A percentile compares a stretch with the other conserved stretches of the same genome.
Evolutionary conservation across 2,329 filamentous ascomycete genomes (phyloP).

Genomic region (Fusarium duplospermum): DNA sequence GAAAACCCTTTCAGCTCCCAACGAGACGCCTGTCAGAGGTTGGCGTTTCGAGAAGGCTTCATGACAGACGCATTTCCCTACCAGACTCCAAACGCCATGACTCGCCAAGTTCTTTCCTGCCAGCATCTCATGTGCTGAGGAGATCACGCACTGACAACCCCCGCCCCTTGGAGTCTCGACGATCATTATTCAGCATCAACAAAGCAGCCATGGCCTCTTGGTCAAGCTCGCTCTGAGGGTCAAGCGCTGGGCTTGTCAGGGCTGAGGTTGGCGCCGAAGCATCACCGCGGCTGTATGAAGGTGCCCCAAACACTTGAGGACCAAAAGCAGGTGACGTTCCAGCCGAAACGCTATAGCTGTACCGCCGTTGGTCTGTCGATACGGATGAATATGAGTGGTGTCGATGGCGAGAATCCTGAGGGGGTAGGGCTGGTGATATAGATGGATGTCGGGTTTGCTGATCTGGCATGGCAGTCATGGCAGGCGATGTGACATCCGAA

Average conservation of each 20-base stretch:
- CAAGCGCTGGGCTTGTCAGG: constrained; percentile 68
- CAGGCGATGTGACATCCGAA: constrained; percentile 62
- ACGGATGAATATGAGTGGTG: constrained; percentile 67
- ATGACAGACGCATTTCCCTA: not conserved
- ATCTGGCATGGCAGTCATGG: constrained; percentile 51
- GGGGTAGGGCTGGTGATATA: constrained; percentile 62
- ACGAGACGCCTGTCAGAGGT: not conserved
- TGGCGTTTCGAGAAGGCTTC: constrained; percentile 14
- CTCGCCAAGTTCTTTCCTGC: not conserved
- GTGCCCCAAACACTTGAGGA: constrained; percentile 54
- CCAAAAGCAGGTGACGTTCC: constrained; percentile 69
- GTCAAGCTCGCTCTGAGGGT: constrained; percentile 68
- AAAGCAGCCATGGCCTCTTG: constrained; percentile 88
- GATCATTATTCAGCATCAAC: constrained; percentile 87
- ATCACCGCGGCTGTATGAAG: constrained; percentile 54
- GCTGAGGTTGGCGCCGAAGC: constrained; percentile 61
- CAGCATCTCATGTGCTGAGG: constrained; percentile 59
- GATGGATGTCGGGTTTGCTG: constrained; percentile 57
- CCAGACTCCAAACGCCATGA: constrained; percentile 14
- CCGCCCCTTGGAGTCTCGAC: constrained; percentile 64
- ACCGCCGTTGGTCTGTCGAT: constrained; percentile 63
- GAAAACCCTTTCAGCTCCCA: not conserved
- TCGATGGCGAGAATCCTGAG: constrained; percentile 57
- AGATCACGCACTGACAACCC: constrained; percentile 67
- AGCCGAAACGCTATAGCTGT: constrained; percentile 61